phyloP scores from a whole-genome alignment of 495 filamentous ascomycete species.

The Thermochaetoides thermophila region DNA sequence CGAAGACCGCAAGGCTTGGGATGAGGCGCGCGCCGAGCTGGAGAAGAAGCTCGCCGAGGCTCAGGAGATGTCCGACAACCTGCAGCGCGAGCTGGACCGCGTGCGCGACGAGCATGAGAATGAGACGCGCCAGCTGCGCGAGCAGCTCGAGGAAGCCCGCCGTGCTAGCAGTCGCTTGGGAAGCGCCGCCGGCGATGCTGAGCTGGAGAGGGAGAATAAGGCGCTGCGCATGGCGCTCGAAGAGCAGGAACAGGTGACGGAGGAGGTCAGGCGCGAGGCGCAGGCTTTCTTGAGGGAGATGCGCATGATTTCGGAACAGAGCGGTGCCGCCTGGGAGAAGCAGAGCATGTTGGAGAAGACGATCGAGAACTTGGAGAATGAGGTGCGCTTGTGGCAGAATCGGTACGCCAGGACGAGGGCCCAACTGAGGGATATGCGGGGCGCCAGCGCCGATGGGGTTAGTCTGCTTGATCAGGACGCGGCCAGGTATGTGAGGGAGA shows the following conservation, averaged over 20 bases:
- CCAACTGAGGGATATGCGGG: conserved; percentile 66
- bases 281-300: conserved; percentile 77
- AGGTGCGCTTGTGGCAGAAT: conserved; percentile 76
- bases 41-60: conserved; percentile 69
- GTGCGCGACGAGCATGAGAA: conserved; percentile 50
- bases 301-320: conserved; percentile 68
- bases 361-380: conserved; percentile 58
- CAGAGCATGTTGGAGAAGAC: conserved; percentile 63
- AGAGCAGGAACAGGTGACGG: conserved; percentile 70
- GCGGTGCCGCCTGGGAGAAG: conserved; percentile 59
- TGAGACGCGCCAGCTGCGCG: conserved; percentile 46
- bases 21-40: conserved; percentile 53
- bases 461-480: conserved; percentile 55
- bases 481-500: conserved; percentile 47
- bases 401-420: conserved; percentile 80
- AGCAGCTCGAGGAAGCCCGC: conserved; percentile 43
- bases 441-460: conserved; percentile 59
- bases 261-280: conserved; percentile 76
- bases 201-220: conserved; percentile 57
- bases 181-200: conserved; percentile 30
- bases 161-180: conserved; percentile 12
- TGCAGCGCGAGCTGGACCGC: conserved; percentile 64
- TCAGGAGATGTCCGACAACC: conserved; percentile 56
- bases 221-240: conserved; percentile 53
- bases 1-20: conserved; percentile 54